Percentiles rank a stretch among this genome's conserved stretches.
Evolutionary conservation across 208 protist genomes (phyloP).

Genomic region (Trypanosoma platydactyli): DNA sequence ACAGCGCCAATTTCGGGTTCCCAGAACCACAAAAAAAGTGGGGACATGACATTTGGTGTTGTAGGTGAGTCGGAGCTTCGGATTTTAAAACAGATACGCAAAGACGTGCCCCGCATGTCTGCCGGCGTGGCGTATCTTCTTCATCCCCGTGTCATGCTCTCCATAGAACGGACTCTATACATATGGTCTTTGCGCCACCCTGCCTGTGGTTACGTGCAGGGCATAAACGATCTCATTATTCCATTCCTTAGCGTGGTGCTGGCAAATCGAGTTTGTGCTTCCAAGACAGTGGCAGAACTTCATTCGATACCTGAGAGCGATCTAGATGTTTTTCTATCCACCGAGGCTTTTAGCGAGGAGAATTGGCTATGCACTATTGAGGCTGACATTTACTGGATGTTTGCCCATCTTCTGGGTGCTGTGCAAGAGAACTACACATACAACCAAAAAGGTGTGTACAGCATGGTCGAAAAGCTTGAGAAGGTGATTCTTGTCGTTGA

Average conservation of each 20-base stretch:
- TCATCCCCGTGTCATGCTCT: constrained; percentile 54
- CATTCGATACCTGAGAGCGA: constrained; percentile 37
- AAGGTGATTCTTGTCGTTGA: constrained; percentile 68
- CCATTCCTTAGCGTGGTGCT: constrained; percentile 91
- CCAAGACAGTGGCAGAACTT: constrained; percentile 51
- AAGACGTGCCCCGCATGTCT: constrained; percentile 89
- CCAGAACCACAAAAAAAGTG: not conserved
- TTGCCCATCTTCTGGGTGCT: constrained; percentile 76
- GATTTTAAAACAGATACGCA: constrained; percentile 83
- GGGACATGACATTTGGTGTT: not conserved
- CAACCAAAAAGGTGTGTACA: constrained; percentile 85
- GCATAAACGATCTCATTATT: constrained; percentile 93
- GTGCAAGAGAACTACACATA: constrained; percentile 93
- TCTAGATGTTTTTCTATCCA: constrained; percentile 37
- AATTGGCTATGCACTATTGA: constrained; percentile 76
- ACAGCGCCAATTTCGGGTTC: not conserved
- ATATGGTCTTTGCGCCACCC: constrained; percentile 93
- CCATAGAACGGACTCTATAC: constrained; percentile 91
- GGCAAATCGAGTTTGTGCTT: constrained; percentile 46
- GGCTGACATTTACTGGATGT: constrained; percentile 92
- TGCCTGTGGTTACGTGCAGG: constrained; percentile 93
- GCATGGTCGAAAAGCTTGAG: constrained; percentile 86
- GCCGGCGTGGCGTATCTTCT: constrained; percentile 67
- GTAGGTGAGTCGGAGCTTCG: constrained; percentile 45
- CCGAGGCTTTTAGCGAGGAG: constrained; percentile 38